Conservation (phyloP, 1,139 yeast genomes). For the Geotrichum restrictum region DNA sequence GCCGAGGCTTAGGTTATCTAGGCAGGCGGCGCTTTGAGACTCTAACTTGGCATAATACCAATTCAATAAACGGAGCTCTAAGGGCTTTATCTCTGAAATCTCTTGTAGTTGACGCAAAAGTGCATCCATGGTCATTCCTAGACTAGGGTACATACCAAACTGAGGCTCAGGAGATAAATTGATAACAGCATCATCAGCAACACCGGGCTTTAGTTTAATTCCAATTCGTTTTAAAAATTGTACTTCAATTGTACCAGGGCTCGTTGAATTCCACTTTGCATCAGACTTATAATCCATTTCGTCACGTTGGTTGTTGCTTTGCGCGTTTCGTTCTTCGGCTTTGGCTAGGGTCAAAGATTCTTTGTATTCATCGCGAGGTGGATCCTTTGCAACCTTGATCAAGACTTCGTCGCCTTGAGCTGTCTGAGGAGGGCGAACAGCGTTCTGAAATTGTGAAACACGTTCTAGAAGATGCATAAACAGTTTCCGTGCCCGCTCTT, state of each 20-base stretch:
- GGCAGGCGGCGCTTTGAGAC: conserved; percentile 39
- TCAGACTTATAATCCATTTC: conserved; percentile 18
- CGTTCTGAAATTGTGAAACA: conserved; percentile 38
- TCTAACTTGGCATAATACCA: conserved; percentile 46
- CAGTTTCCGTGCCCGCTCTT: conserved; percentile 37
- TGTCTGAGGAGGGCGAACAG: conserved; percentile 36
- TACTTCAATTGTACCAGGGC: conserved; percentile 33
- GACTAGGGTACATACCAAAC: conserved; percentile 37
- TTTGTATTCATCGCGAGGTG: conserved; percentile 32
- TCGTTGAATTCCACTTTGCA: conserved; percentile 24
- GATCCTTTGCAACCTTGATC: conserved; percentile 40
- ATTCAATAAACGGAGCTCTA: conserved; percentile 39
- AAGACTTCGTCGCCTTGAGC: conserved; percentile 41
- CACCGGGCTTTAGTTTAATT: conserved; percentile 27
- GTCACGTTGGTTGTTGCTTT: conserved; percentile 8
- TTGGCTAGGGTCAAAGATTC: conserved; percentile 37
- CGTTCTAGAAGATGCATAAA: conserved; percentile 40
- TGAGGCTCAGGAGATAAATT: conserved; percentile 40
- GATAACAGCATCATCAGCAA: conserved; percentile 25
- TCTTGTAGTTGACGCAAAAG: conserved; percentile 36
- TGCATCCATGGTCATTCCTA: conserved; percentile 41
- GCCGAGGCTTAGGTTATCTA: conserved; percentile 39
- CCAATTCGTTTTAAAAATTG: conserved; percentile 37
- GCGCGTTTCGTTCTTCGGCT: conserved; percentile 36
- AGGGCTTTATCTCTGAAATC: conserved; percentile 36